Conservation (phyloP, 179 eudicot genomes). For the Beta corolliflora region DNA sequence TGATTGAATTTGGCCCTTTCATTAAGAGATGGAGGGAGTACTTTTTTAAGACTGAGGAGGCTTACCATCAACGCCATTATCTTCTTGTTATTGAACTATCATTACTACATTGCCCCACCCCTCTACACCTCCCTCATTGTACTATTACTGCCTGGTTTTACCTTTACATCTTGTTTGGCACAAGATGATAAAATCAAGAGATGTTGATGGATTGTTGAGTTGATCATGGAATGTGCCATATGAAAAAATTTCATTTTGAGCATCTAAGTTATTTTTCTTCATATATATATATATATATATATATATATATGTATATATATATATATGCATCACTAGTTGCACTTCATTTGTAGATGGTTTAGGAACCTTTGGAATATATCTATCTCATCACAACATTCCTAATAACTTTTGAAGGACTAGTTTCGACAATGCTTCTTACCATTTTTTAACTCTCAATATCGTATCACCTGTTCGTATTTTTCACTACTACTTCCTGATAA, state of each 20-base stretch:
- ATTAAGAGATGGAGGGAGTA: too few relatives aligned
- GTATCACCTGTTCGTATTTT: background rate
- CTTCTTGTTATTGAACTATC: background rate
- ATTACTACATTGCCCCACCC: background rate
- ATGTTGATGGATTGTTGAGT: background rate
- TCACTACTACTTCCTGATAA: background rate
- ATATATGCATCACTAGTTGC: background rate
- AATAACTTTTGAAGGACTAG: background rate
- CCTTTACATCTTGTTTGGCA: background rate
- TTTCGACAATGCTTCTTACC: background rate
- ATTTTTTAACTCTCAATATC: background rate
- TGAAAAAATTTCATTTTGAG: too few relatives aligned
- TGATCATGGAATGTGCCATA: background rate
- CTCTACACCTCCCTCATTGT: background rate
- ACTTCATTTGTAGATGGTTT: background rate
- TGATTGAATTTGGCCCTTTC: too few relatives aligned
- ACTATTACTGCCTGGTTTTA: background rate
- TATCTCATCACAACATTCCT: background rate
- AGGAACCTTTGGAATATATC: background rate
- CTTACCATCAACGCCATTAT: background rate
- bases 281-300: too few relatives aligned
- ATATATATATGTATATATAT: too few relatives aligned
- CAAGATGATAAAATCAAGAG: background rate
- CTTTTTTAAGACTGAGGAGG: background rate
- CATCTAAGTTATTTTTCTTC: background rate